Evolutionary conservation across 2,329 filamentous ascomycete genomes (phyloP).

Genomic region (Endothia cerciana): DNA sequence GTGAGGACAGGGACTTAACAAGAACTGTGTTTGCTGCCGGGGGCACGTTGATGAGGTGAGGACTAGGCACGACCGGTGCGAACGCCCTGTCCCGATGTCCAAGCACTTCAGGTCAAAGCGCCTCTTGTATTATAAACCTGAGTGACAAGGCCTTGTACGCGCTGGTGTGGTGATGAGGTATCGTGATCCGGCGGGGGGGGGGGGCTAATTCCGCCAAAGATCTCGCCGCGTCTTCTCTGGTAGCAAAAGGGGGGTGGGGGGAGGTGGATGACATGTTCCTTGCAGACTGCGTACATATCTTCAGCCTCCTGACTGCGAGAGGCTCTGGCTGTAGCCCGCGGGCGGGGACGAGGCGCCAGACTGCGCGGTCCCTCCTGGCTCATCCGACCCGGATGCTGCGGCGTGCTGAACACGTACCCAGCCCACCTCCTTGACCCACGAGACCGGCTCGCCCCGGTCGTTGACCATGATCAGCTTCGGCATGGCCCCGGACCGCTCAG

Average conservation of each 20-base stretch:
- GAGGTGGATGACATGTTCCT: not conserved
- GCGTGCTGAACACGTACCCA: constrained; percentile 3
- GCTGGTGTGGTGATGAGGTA: too few species aligned
- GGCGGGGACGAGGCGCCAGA: not conserved
- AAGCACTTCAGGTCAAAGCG: too few species aligned
- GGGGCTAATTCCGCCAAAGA: not conserved
- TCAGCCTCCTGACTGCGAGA: not conserved
- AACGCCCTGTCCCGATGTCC: too few species aligned
- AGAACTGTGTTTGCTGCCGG: too few species aligned
- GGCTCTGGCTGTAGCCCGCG: not conserved
- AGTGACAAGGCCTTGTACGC: too few species aligned
- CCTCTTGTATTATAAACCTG: too few species aligned
- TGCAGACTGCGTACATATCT: not conserved
- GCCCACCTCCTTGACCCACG: constrained; percentile 19
- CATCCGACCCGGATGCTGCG: not conserved
- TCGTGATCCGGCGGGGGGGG: not conserved
- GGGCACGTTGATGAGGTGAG: too few species aligned
- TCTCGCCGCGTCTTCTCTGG: not conserved
- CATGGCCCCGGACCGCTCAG: not conserved
- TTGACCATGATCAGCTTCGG: constrained; percentile 25
- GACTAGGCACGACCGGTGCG: too few species aligned
- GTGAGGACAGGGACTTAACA: not conserved
- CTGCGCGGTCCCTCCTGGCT: not conserved
- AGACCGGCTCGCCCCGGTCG: constrained; percentile 27
- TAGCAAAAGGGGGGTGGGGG: not conserved